phyloP scores from a whole-genome alignment of 129 eudicot species.

The Daucus carota region DH1_v3.0 NC_030387.2:691001-691500 shows the following conservation, averaged over 20 bases:
- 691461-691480: constrained; percentile 17
- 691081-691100: not conserved
- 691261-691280: not conserved
- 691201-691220: too few species aligned
- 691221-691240: not conserved
- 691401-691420: constrained; percentile 83
- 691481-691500: constrained; percentile 14
- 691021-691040: not conserved
- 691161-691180: too few species aligned
- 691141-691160: too few species aligned
- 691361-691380: constrained; percentile 45
- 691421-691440: constrained; percentile 52
- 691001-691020: not conserved
- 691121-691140: too few species aligned
- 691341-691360: not conserved
- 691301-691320: not conserved
- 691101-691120: not conserved
- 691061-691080: not conserved
- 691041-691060: not conserved
- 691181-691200: too few species aligned
- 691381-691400: constrained; percentile 52
- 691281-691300: not conserved
- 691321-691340: not conserved
- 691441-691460: constrained; percentile 19
- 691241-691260: too few species aligned